Conservation (phyloP, 2,329 filamentous ascomycete genomes). For the Alternaria solani region DNA sequence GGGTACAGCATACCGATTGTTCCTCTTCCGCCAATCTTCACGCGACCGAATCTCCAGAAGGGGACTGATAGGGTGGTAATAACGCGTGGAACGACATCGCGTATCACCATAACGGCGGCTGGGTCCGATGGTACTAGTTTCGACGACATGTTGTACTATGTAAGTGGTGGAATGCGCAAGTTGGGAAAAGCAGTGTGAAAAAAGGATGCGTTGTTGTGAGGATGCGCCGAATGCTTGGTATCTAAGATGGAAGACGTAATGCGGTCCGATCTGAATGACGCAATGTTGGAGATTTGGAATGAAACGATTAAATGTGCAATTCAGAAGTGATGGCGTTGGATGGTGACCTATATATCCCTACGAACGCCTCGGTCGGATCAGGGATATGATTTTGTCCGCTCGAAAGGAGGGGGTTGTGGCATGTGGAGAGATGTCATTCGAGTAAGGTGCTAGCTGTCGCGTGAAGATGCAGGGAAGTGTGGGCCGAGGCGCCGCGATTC, state of each 20-base stretch:
- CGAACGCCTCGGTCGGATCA: slow-evolving; percentile 19
- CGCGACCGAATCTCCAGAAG: slow-evolving; percentile 78
- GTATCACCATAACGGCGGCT: slow-evolving; percentile 86
- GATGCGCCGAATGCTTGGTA: slow-evolving; percentile 10
- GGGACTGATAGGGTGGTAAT: slow-evolving; percentile 82
- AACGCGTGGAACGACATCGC: slow-evolving; percentile 76
- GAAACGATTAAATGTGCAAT: slow-evolving; percentile 5
- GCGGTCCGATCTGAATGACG: slow-evolving; percentile 26
- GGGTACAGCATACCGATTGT: slow-evolving; percentile 71
- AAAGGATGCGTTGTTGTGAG: not conserved
- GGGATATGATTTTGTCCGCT: not conserved
- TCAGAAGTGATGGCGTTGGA: not conserved
- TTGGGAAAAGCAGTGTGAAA: not conserved
- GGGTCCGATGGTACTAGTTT: slow-evolving; percentile 68
- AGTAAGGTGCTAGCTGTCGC: slow-evolving; percentile 12
- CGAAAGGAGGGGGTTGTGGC: not conserved
- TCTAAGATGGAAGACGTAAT: slow-evolving; percentile 35
- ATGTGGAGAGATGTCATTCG: slow-evolving; percentile 16
- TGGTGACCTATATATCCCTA: slow-evolving; percentile 10
- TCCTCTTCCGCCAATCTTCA: slow-evolving; percentile 86
- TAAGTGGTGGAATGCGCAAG: not conserved
- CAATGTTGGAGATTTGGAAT: slow-evolving; percentile 27
- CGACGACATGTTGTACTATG: slow-evolving; percentile 41
- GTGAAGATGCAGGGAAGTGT: slow-evolving; percentile 15
- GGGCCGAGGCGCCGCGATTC: slow-evolving; percentile 17